Evolutionary conservation across 2,329 filamentous ascomycete species (phyloP), one percentile per base, ranked within the genome.

Genomic region (Cryphonectria japonica): DNA sequence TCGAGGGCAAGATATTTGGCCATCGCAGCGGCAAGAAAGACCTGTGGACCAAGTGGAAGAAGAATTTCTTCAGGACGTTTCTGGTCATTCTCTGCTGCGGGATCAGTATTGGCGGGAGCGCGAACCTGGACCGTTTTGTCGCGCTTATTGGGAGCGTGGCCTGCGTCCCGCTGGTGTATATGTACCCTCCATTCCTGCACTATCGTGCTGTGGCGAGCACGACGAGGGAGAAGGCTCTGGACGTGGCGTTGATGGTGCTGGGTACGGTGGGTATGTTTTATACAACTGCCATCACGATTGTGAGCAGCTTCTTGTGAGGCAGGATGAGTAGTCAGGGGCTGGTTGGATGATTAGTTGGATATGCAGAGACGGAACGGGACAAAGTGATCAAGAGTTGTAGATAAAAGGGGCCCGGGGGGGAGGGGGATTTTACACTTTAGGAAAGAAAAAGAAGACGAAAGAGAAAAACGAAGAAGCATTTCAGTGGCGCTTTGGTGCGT

Each of bases 91-190:
- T 89, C 11, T 92, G 90, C 73, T 88, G 88, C 11, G 82, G 83
- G 29, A 83, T 93, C 60, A 85, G 90, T 22, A 87, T 91, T 16
- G 75, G 88, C 1, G 91, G 91, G 22, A 89, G 91, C 0, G 89
- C 86, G 59, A 90, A 93, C 78, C 82, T 94, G 72, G 91, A 94
- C 79, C 90, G 91, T 73, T 93, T 93, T 74, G 91, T 94, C 16
- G 89, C 91, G 0, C 81, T 94, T 63, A 93, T 93, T 74, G 92
- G 92, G 16, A 90, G 88, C 52, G 89, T 92, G 76, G 91, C 91
- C 1, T 94, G 92, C 75, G 90, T 94, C 68, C 92, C 92, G 19
- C 80, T 94, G 74, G 91, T 94, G 14, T 94, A 93, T 79, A 92
- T 94, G 71, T 94, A 93, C 77, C 92, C 92, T 60, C 87, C 92